phyloP scores from a whole-genome alignment of 2,329 filamentous ascomycete species.

The Aspergillus ochraceus region DNA sequence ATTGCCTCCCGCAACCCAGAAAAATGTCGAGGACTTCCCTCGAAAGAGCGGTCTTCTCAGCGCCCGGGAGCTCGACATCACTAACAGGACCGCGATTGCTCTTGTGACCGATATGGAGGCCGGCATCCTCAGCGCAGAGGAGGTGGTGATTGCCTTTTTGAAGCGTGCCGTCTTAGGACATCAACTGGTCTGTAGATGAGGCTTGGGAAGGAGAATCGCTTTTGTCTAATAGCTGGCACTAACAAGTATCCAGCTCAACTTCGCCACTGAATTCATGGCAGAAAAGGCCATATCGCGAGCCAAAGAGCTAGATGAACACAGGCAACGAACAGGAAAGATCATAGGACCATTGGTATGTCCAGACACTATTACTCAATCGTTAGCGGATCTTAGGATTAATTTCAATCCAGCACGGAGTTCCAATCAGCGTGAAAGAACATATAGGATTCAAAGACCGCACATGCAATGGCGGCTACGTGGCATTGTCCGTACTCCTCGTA shows the following conservation, averaged over 20 bases:
- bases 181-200: constrained; percentile 27
- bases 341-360: constrained; percentile 46
- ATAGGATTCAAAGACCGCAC: constrained; percentile 56
- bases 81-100: constrained; percentile 42
- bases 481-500: constrained; percentile 24
- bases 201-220: not conserved
- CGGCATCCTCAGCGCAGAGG: constrained; percentile 30
- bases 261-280: constrained; percentile 40
- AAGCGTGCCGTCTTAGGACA: constrained; percentile 36
- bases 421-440: constrained; percentile 61
- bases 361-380: not conserved
- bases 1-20: constrained; percentile 27
- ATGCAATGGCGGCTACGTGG: constrained; percentile 37
- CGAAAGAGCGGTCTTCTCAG: constrained; percentile 51
- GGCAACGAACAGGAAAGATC: constrained; percentile 38
- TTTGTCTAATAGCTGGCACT: not conserved
- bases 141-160: constrained; percentile 34
- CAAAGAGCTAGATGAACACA: constrained; percentile 33
- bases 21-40: constrained; percentile 32
- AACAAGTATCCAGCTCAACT: constrained; percentile 28
- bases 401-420: constrained; percentile 49
- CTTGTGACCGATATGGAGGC: constrained; percentile 29
- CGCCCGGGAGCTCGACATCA: constrained; percentile 52
- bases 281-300: constrained; percentile 36
- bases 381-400: not conserved